phyloP scores from a whole-genome alignment of 2,329 filamentous ascomycete species.

The Verticillium tricorpus region DNA sequence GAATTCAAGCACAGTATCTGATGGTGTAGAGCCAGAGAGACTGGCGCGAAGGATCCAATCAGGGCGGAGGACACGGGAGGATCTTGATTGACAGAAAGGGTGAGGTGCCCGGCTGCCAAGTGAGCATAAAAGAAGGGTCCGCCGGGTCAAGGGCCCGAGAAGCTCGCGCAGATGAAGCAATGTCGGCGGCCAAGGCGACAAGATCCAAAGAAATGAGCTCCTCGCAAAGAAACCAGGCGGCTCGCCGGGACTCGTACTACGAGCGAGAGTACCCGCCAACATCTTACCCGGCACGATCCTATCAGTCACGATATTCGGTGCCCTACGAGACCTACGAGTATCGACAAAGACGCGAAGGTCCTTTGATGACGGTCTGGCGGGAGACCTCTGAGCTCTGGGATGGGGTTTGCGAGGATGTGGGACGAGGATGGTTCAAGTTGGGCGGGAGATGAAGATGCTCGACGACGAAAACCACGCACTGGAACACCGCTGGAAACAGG shows the following conservation, averaged over 20 bases:
- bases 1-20: background rate
- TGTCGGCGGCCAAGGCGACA: background rate
- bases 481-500: background rate
- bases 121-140: background rate
- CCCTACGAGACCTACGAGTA: background rate
- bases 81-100: background rate
- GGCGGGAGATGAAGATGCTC: slow-evolving; percentile 6
- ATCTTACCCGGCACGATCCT: background rate
- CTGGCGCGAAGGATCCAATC: background rate
- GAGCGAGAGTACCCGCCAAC: background rate
- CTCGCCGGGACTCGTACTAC: background rate
- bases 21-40: background rate
- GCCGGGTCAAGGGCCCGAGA: background rate
- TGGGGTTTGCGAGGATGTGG: slow-evolving; percentile 31
- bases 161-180: background rate
- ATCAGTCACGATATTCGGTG: background rate
- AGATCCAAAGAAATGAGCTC: background rate
- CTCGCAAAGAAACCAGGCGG: background rate
- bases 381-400: slow-evolving; percentile 34
- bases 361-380: slow-evolving; percentile 18
- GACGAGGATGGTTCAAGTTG: slow-evolving; percentile 31
- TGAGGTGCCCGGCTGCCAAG: background rate
- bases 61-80: background rate
- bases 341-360: slow-evolving; percentile 1
- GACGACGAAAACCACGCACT: background rate